Percentiles rank a stretch among this genome's conserved stretches.
These are phyloP conservation scores for Sanghuangporus sanghuang DNA, from an alignment of 1,284 basidiomycete genomes.

Conservation along the genomic window DNA sequence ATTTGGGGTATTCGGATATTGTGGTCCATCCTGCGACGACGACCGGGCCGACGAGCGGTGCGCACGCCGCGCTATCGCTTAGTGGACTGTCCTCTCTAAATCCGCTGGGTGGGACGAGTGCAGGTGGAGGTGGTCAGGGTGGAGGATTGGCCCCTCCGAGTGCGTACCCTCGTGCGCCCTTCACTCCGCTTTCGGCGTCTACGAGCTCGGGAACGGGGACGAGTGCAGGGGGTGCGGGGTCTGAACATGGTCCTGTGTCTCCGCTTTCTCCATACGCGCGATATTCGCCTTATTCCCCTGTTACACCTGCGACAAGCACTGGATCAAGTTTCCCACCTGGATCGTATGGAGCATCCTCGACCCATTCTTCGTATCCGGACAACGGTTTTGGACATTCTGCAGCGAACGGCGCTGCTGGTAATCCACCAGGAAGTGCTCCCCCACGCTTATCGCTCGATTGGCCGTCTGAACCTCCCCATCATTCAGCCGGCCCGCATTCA, in stretches of 20 bases:
- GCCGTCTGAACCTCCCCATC: not conserved
- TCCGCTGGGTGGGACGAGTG: not conserved
- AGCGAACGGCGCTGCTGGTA: not conserved
- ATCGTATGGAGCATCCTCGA: not conserved
- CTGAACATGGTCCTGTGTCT: not conserved
- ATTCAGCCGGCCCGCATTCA: not conserved
- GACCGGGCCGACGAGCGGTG: constrained; percentile 10
- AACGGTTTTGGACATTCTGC: not conserved
- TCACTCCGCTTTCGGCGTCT: not conserved
- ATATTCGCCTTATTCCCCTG: not conserved
- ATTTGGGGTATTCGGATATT: not conserved
- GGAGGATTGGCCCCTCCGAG: not conserved
- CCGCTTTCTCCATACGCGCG: constrained; percentile 5
- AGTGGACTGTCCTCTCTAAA: not conserved
- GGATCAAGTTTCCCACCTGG: not conserved
- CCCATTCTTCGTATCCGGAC: not conserved
- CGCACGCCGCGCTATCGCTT: not conserved
- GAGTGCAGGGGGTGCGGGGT: not conserved
- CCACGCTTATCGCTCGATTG: constrained; percentile 3
- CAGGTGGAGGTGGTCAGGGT: not conserved
- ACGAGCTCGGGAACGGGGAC: not conserved
- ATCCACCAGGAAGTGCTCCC: not conserved
- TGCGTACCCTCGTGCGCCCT: not conserved
- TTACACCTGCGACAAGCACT: constrained; percentile 4
- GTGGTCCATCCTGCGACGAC: constrained; percentile 10